These are phyloP conservation scores for Solanum virginianum DNA, from an alignment of 257 asterid species.

Conservation along the genomic window DNA sequence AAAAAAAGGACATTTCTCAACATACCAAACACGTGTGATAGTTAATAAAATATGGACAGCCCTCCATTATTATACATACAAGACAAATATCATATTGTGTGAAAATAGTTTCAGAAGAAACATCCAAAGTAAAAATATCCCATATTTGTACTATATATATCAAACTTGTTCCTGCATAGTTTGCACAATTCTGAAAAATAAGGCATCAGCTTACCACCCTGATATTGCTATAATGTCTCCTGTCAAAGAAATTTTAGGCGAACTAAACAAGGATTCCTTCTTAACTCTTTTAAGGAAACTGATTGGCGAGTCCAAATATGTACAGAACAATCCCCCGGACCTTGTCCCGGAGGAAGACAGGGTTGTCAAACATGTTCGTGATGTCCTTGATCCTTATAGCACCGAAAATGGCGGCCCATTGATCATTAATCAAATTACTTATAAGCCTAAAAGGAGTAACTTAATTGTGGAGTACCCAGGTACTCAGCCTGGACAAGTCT, in stretches of 20 bases:
- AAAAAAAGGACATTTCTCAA: no score
- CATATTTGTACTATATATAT: background rate
- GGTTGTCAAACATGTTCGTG: slow-evolving; percentile 62
- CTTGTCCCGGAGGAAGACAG: slow-evolving; percentile 93
- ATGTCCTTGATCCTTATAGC: slow-evolving; percentile 61
- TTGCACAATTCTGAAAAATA: background rate
- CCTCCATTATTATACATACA: no score
- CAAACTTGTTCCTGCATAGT: background rate
- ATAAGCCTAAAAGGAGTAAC: slow-evolving; percentile 80
- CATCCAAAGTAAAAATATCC: no score
- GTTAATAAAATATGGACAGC: no score
- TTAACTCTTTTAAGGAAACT: slow-evolving; percentile 54
- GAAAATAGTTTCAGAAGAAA: no score
- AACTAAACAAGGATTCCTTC: slow-evolving; percentile 55
- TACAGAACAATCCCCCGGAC: slow-evolving; percentile 95
- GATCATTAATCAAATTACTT: slow-evolving; percentile 58
- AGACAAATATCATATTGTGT: no score
- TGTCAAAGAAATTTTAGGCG: slow-evolving; percentile 40
- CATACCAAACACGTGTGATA: no score
- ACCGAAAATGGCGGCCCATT: slow-evolving; percentile 78
- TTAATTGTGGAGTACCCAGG: slow-evolving; percentile 95
- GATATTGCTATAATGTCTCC: slow-evolving; percentile 19
- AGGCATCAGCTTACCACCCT: background rate
- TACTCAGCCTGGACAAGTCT: slow-evolving; percentile 70
- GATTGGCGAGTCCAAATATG: slow-evolving; percentile 75